phyloP scores from a whole-genome alignment of 495 filamentous ascomycete species.

The Aspergillus leporis region DNA sequence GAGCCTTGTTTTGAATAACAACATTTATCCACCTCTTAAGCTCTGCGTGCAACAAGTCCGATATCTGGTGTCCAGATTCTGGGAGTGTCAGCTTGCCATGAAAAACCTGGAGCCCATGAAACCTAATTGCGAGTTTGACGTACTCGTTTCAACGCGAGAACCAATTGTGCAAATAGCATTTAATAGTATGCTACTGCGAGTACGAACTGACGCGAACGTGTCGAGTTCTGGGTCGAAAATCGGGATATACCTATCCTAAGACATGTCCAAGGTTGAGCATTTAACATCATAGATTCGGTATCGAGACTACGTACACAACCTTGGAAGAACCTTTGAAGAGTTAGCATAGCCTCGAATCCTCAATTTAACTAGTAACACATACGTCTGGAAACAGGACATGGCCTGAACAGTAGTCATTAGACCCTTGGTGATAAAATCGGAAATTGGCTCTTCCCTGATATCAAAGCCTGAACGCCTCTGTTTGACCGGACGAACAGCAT shows the following conservation, averaged over 20 bases:
- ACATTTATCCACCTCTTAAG: conserved; percentile 48
- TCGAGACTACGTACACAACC: conserved; percentile 39
- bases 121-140: neutral
- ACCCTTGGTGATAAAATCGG: conserved; percentile 39
- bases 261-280: too few species aligned
- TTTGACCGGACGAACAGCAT: conserved; percentile 18
- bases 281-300: too few species aligned
- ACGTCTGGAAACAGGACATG: conserved; percentile 37
- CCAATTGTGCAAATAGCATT: conserved; percentile 53
- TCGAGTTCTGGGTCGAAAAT: conserved; percentile 45
- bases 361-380: conserved; percentile 1
- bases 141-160: conserved; percentile 42
- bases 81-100: neutral
- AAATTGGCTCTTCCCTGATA: conserved; percentile 33
- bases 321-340: conserved; percentile 40
- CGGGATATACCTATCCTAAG: conserved; percentile 46
- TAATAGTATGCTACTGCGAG: conserved; percentile 44
- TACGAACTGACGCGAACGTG: conserved; percentile 41
- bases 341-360: neutral
- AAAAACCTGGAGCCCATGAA: neutral
- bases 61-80: conserved; percentile 37
- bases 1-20: conserved; percentile 39
- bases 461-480: conserved; percentile 38
- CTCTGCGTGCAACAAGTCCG: conserved; percentile 40
- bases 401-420: conserved; percentile 37